Percentiles rank a stretch among this genome's conserved stretches.
Conservation (phyloP, 176 grass and related monocot species). For the Canna indica region DNA sequence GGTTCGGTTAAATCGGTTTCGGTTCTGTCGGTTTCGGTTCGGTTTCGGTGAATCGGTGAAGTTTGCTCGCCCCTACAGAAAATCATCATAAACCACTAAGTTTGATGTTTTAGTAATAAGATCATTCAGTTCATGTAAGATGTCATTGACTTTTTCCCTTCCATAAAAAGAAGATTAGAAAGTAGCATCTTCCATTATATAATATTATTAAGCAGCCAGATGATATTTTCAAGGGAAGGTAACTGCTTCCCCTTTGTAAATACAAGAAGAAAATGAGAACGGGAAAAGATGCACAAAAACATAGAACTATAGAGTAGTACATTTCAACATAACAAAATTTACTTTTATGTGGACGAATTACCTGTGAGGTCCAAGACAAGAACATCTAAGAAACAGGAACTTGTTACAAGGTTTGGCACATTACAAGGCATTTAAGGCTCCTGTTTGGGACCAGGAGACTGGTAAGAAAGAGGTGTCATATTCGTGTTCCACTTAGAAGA, state of each 20-base stretch:
- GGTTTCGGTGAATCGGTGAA: too few species aligned
- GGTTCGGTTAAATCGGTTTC: too few species aligned
- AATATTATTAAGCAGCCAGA: too few species aligned
- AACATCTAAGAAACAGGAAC: neutral
- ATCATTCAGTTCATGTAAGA: neutral
- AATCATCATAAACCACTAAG: too few species aligned
- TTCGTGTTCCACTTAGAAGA: neutral
- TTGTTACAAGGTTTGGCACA: neutral
- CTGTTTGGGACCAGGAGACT: conserved; percentile 2
- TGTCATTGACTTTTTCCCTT: neutral
- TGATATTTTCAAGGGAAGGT: neutral
- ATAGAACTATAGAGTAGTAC: neutral
- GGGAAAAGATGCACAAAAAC: neutral
- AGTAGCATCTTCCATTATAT: neutral
- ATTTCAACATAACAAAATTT: neutral
- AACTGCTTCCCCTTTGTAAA: neutral
- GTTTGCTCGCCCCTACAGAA: too few species aligned
- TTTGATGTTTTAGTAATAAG: too few species aligned
- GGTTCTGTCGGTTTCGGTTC: too few species aligned
- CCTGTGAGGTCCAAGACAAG: neutral
- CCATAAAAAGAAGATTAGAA: neutral
- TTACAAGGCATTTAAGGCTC: neutral
- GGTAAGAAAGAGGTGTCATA: neutral
- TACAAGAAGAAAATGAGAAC: neutral
- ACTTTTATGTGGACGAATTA: neutral